A percentile compares a stretch with the other conserved stretches of the same genome.
phyloP scores from a whole-genome alignment of 2,329 filamentous ascomycete genomes.

The Penicillium paneum region DNA sequence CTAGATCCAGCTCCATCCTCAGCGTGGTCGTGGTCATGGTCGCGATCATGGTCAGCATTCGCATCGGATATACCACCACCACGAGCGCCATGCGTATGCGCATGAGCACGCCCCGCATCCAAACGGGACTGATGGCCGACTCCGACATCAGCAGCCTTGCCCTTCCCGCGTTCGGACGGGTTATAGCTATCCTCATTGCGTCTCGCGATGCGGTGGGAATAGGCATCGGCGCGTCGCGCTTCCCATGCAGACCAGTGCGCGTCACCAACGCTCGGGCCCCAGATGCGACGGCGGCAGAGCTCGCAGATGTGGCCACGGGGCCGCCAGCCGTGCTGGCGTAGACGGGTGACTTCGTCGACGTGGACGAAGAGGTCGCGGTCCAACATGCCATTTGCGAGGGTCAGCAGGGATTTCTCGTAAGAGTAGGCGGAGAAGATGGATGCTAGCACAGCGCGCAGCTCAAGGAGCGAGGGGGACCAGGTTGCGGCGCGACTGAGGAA shows the following conservation, averaged over 20 bases:
- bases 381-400: conserved; percentile 78
- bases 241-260: conserved; percentile 82
- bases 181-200: conserved; percentile 30
- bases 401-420: conserved; percentile 86
- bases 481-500: conserved; percentile 81
- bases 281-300: conserved; percentile 74
- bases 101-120: conserved; percentile 12
- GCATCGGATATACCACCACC: not conserved
- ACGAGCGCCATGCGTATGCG: conserved; percentile 3
- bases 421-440: conserved; percentile 95
- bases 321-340: conserved; percentile 84
- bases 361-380: conserved; percentile 85
- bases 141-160: conserved; percentile 36
- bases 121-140: conserved; percentile 17
- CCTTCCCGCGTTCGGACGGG: conserved; percentile 36
- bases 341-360: conserved; percentile 68
- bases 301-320: conserved; percentile 85
- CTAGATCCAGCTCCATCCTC: not conserved
- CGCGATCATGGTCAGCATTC: not conserved
- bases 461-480: conserved; percentile 79
- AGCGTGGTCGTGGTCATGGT: conserved; percentile 1
- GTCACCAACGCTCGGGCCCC: conserved; percentile 80
- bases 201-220: conserved; percentile 30
- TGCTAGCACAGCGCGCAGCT: conserved; percentile 76
- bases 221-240: conserved; percentile 46